phyloP scores from a whole-genome alignment of 345 rosid genomes.

The Crucihimalaya himalaica region DNA sequence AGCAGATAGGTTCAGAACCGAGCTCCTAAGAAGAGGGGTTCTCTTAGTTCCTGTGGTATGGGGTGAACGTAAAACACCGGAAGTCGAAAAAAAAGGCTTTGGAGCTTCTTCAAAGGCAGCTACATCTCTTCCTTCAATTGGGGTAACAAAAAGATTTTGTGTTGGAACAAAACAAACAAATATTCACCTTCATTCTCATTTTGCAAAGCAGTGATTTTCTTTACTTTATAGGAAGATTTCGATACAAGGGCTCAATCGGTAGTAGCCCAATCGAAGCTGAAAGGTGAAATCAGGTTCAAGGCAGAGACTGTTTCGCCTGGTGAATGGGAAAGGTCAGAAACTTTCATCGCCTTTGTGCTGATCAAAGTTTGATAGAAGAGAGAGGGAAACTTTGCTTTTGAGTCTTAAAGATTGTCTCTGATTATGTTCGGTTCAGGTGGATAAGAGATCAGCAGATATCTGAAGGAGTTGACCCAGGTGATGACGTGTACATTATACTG shows the following conservation, averaged over 20 bases:
- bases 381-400: neutral
- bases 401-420: conserved; percentile 15
- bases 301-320: conserved; percentile 70
- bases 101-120: conserved; percentile 63
- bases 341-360: conserved; percentile 13
- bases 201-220: conserved; percentile 3
- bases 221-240: conserved; percentile 71
- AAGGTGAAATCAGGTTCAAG: conserved; percentile 81
- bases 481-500: conserved; percentile 83
- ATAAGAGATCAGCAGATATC: conserved; percentile 85
- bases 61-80: conserved; percentile 65
- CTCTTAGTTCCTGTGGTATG: conserved; percentile 86
- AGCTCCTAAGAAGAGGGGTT: conserved; percentile 84
- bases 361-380: conserved; percentile 8
- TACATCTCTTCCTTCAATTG: conserved; percentile 79
- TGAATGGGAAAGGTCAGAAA: conserved; percentile 91
- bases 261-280: conserved; percentile 77
- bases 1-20: conserved; percentile 89
- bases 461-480: conserved; percentile 84
- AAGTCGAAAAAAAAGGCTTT: conserved; percentile 79
- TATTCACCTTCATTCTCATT: conserved; percentile 6
- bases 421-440: conserved; percentile 59
- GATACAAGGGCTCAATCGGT: conserved; percentile 81
- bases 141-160: conserved; percentile 50
- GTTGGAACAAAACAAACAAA: neutral